These are phyloP conservation scores for Heritiera fomes DNA, from an alignment of 345 rosid genomes.

Conservation along the genomic window DNA sequence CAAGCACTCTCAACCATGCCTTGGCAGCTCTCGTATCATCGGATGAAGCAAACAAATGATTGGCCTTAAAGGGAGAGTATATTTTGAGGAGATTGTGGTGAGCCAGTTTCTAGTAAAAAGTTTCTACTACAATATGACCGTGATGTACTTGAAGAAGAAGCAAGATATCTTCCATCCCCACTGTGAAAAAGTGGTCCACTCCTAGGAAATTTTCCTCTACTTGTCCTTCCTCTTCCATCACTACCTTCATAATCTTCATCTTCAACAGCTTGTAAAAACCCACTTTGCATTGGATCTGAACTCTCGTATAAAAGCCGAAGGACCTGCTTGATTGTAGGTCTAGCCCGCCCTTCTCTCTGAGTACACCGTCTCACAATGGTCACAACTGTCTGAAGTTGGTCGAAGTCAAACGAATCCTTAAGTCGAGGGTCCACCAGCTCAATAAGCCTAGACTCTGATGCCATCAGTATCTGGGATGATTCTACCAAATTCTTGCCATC, in stretches of 20 bases:
- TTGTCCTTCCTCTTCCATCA: constrained; percentile 60
- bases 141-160: constrained; percentile 88
- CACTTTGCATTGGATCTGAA: constrained; percentile 70
- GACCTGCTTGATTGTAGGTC: constrained; percentile 88
- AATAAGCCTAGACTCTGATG: constrained; percentile 50
- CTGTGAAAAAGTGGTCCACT: constrained; percentile 50
- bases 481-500: constrained; percentile 79
- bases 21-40: constrained; percentile 9
- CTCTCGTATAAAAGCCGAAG: constrained; percentile 77
- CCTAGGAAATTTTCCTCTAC: constrained; percentile 54
- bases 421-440: constrained; percentile 69
- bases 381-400: constrained; percentile 65
- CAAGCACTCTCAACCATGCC: not conserved
- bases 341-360: constrained; percentile 68
- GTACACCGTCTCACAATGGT: constrained; percentile 83
- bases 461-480: constrained; percentile 54
- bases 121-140: constrained; percentile 87
- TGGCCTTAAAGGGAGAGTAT: constrained; percentile 43
- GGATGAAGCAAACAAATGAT: constrained; percentile 4
- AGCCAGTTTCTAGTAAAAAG: constrained; percentile 75
- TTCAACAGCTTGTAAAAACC: constrained; percentile 61
- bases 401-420: constrained; percentile 55
- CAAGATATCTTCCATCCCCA: constrained; percentile 65
- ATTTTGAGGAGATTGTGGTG: constrained; percentile 78
- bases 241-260: constrained; percentile 59